phyloP scores from a whole-genome alignment of 139 green algal species.

The Spirogloea muscicola region DNA sequence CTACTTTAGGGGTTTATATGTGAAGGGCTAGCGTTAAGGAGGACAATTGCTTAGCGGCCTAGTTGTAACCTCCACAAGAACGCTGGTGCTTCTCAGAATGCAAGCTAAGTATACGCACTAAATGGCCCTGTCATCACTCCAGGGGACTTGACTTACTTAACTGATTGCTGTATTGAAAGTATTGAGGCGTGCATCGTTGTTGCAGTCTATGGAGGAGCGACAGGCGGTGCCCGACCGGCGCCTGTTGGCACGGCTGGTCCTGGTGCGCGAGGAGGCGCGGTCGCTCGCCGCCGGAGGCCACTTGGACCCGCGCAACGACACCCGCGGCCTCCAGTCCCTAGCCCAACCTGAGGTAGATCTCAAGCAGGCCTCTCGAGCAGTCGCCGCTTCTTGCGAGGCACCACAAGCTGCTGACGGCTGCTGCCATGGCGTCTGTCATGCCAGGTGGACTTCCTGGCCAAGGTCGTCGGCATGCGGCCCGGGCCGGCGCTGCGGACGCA shows the following conservation, averaged over 20 bases:
- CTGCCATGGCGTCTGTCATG: not conserved
- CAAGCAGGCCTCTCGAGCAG: too few relatives aligned
- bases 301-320: not conserved
- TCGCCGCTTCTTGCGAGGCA: not conserved
- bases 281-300: not conserved
- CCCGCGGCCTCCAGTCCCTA: not conserved
- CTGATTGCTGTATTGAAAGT: too few relatives aligned
- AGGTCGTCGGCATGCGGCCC: not conserved
- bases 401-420: not conserved
- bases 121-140: too few relatives aligned
- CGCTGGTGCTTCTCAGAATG: too few relatives aligned
- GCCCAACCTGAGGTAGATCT: not conserved
- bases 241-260: constrained; percentile 1
- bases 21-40: too few relatives aligned
- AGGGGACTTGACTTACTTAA: too few relatives aligned
- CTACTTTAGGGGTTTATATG: too few relatives aligned
- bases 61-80: too few relatives aligned
- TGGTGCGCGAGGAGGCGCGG: constrained; percentile 3
- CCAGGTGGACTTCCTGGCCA: constrained; percentile 7
- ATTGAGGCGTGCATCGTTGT: too few relatives aligned
- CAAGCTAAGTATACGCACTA: too few relatives aligned
- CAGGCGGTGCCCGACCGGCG: not conserved
- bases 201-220: constrained; percentile 1
- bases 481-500: not conserved
- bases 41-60: too few relatives aligned